Evolutionary conservation across 1,139 yeast species (phyloP).

Genomic region (Suhomyces bolitotheri): DNA sequence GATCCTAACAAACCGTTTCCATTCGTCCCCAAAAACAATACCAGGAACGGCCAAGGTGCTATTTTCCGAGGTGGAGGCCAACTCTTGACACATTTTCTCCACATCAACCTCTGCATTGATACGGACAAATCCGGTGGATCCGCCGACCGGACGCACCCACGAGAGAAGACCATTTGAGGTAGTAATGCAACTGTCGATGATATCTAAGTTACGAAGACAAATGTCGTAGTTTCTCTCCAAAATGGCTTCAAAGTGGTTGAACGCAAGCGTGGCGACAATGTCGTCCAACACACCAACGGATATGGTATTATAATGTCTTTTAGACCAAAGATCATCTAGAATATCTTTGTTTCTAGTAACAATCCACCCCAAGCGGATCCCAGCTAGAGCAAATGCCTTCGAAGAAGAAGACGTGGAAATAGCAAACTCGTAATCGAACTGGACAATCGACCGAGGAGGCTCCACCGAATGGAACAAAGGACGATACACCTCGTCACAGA

Average conservation of each 20-base stretch:
- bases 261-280: constrained; percentile 45
- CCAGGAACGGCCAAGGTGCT: constrained; percentile 52
- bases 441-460: constrained; percentile 42
- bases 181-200: constrained; percentile 36
- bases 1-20: constrained; percentile 45
- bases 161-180: constrained; percentile 32
- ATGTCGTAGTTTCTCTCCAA: constrained; percentile 40
- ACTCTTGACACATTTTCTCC: constrained; percentile 31
- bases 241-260: constrained; percentile 33
- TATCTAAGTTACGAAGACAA: constrained; percentile 37
- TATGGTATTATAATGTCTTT: constrained; percentile 56
- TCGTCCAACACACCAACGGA: constrained; percentile 54
- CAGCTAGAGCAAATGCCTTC: constrained; percentile 58
- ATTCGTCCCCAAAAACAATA: constrained; percentile 40
- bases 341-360: constrained; percentile 35
- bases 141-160: constrained; percentile 50
- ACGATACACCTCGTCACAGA: constrained; percentile 59
- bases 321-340: constrained; percentile 34
- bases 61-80: constrained; percentile 39
- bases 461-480: constrained; percentile 49
- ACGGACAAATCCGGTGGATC: constrained; percentile 49
- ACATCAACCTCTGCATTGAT: constrained; percentile 32
- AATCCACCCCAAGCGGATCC: constrained; percentile 57
- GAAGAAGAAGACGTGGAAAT: constrained; percentile 55
- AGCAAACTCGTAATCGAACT: constrained; percentile 44